Evolutionary conservation across 1,139 yeast species (phyloP), one percentile per base, ranked within the genome.

Genomic region (Saccharomycopsis hybrid): DNA sequence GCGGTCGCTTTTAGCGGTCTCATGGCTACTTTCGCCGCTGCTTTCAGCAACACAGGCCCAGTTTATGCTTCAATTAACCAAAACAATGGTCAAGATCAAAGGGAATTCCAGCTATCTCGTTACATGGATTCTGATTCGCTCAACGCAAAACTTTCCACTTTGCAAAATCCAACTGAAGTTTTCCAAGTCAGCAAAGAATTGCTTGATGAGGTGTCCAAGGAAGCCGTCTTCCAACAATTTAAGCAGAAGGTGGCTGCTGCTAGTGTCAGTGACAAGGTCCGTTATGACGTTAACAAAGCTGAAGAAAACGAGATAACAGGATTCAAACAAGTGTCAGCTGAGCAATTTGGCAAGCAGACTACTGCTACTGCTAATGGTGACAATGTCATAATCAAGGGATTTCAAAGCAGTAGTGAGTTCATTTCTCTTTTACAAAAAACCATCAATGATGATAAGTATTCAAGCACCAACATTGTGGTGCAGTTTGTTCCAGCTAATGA

Each of bases 11-110:
- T 18, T 18, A 18, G 35, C 35, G 11, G 35, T 32, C 11, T 11
- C 11, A 32, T 42, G 11, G 11, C 31, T 9, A 42, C 30, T 8
- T 8, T 42, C 7, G 13, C 25, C 28, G 33, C 24, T 29, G 52
- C 45, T 4, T 49, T 49, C 30, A 46, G 30, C n/a, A 49, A 49
- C 28, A 49, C 44, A 3, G 52, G 50, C 7, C 43, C 46, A 32
- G 43, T 46, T 28, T 49, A 49, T 35, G n/a, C 46, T 31, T 25
- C 8, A n/a, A 37, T 37, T 28, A 30, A 36, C 5, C 31, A 30
- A 11, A 25, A 29, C 37, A 11, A 8, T 41, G 39, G 27, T 3
- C 18, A 11, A 18, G 18, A 18, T 18, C 18, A 18, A 18, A 18
- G 18, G 18, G 18, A 18, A 18, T 18, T 18, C 18, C 18, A 25